Base-by-base conservation (phyloP, 1,284 basidiomycete genomes). In the Limonomyces culmigenus region DNA sequence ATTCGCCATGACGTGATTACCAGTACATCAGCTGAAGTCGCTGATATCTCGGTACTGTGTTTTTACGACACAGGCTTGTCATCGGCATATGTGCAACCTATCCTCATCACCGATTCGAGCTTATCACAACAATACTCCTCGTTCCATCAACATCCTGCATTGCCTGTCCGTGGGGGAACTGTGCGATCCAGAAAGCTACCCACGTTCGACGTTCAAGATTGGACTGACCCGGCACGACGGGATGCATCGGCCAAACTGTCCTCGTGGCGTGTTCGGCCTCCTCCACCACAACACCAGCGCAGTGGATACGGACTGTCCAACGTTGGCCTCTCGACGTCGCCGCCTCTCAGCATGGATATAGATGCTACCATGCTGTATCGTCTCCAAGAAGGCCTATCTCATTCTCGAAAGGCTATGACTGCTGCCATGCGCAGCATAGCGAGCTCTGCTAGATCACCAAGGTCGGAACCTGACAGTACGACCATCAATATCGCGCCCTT, bases 101-200 rank as follows among this genome's bases (percentile, higher is more conserved):
- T 85, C 34, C 44, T 84, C 13, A 65, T 81, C 37, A 71, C 67
- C 3, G 80, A 85, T 44, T 63, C 57, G 19, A 50, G 66, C 40
- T 60, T 83, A 15, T 47, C 55, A n/a, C 50, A 50, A 3, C 71
- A 74, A 39, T 73, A 74, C 47, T 35, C 54, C 29, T 39, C 50
- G 11, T 41, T 42, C 4, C 65, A 68, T 46, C 15, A 10, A 32
- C 16, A 13, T 10, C 30, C 30, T 16, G 30, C n/a, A 32, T 32
- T 17, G 30, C 6, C 15, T 17, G 11, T n/a, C n/a, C n/a, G n/a
- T n/a, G 11, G 16, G 15, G 10, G 16, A 6, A 6, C 15, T 32
- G 6, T 15, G 11, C 30, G 15, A 6, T 11, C 23, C 8, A n/a
- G 8, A 8, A 27, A 8, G n/a, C n/a, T 70, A 21, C 76, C 77